phyloP scores from a whole-genome alignment of 495 filamentous ascomycete genomes.

The Penicillium samsonianum region DNA sequence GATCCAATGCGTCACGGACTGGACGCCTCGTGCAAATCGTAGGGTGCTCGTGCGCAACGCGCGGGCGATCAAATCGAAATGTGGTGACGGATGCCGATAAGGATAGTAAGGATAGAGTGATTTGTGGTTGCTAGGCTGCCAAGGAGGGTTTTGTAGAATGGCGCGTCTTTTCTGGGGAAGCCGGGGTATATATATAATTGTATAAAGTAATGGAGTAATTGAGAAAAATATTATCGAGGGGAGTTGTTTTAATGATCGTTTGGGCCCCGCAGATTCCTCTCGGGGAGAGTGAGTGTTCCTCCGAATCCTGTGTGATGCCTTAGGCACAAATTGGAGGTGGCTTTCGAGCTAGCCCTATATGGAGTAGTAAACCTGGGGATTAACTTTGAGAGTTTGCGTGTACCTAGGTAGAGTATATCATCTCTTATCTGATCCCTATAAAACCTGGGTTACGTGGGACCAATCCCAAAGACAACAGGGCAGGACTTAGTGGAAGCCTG shows the following conservation, averaged over 20 bases:
- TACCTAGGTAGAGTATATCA: neutral
- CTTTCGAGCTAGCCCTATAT: slow-evolving; percentile 3
- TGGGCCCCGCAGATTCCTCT: slow-evolving; percentile 34
- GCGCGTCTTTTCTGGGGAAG: neutral
- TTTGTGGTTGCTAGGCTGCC: slow-evolving; percentile 20
- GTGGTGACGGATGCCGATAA: slow-evolving; percentile 9
- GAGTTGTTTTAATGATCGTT: slow-evolving; percentile 15
- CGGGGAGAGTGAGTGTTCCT: slow-evolving; percentile 37
- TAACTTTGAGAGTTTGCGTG: slow-evolving; percentile 5
- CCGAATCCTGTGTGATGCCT: slow-evolving; percentile 24
- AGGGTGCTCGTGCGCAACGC: slow-evolving; percentile 10
- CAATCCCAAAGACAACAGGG: neutral
- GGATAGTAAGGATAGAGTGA: slow-evolving; percentile 9
- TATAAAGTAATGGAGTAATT: slow-evolving; percentile 13
- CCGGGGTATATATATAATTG: neutral
- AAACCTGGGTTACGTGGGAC: neutral
- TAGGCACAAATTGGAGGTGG: slow-evolving; percentile 12
- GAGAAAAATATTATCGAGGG: slow-evolving; percentile 11
- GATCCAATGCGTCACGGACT: neutral
- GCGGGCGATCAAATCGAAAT: slow-evolving; percentile 1
- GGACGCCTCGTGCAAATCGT: neutral
- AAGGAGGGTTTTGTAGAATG: neutral
- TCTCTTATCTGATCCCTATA: neutral
- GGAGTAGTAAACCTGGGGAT: slow-evolving; percentile 9
- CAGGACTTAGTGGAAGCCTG: neutral